A percentile compares a stretch with the other conserved stretches of the same genome.
These are phyloP conservation scores for Purshia tridentata DNA, from an alignment of 306 rosid species.

Conservation along the genomic window DNA sequence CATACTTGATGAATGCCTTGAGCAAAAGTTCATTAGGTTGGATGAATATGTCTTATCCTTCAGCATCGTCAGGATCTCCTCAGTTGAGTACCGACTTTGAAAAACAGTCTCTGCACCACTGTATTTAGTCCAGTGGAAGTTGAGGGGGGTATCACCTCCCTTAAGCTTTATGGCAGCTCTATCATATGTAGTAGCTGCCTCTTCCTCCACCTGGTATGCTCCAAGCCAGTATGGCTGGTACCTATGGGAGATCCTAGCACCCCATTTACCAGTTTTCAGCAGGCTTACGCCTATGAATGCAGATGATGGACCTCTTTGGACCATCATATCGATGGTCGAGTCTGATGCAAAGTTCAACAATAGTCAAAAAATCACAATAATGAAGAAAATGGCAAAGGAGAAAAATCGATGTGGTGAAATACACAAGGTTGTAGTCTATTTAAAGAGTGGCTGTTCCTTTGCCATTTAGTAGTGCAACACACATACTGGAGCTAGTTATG, in stretches of 20 bases:
- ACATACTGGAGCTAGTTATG: background rate
- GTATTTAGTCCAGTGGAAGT: slow-evolving; percentile 16
- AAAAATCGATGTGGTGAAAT: background rate
- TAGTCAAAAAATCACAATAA: no score
- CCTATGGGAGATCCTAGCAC: slow-evolving; percentile 3
- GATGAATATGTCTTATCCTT: slow-evolving; percentile 8
- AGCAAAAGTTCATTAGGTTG: background rate
- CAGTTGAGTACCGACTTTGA: slow-evolving; percentile 11
- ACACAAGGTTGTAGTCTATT: background rate
- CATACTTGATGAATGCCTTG: background rate
- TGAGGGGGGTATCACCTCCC: slow-evolving; percentile 3
- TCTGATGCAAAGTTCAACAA: background rate
- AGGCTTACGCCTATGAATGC: slow-evolving; percentile 2
- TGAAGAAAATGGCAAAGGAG: background rate
- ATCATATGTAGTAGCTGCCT: slow-evolving; percentile 16
- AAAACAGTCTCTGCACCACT: slow-evolving; percentile 1
- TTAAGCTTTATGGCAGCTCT: slow-evolving; percentile 16
- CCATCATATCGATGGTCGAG: background rate
- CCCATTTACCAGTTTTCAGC: slow-evolving; percentile 17
- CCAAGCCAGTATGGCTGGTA: slow-evolving; percentile 21
- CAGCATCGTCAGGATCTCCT: slow-evolving; percentile 17
- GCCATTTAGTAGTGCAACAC: background rate
- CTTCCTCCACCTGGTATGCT: slow-evolving; percentile 5
- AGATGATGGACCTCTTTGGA: background rate
- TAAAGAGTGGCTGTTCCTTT: background rate